Conservation (phyloP, 2,329 filamentous ascomycete species). For the Cladophialophora carrionii region DNA sequence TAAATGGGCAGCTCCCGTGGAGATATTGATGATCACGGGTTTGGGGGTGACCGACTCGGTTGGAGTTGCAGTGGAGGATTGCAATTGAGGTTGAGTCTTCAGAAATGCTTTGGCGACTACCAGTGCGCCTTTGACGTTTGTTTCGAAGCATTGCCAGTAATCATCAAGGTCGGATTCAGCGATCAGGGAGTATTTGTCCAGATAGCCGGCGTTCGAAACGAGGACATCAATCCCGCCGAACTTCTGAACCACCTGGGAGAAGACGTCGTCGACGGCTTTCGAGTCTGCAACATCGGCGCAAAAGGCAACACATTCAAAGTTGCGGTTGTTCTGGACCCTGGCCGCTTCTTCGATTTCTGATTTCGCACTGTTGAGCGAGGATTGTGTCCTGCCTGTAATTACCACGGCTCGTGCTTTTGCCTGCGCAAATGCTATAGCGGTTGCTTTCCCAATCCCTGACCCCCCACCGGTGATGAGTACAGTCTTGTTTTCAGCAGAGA, state of each 20-base stretch:
- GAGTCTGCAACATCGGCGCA: slow-evolving; percentile 7
- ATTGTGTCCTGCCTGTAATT: slow-evolving; percentile 14
- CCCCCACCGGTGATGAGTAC: slow-evolving; percentile 14
- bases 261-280: slow-evolving; percentile 10
- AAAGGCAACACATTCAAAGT: slow-evolving; percentile 11
- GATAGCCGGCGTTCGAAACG: slow-evolving; percentile 13
- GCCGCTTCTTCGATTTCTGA: slow-evolving; percentile 14
- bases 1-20: slow-evolving; percentile 6
- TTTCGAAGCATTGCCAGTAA: slow-evolving; percentile 22
- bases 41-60: neutral
- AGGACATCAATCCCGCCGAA: slow-evolving; percentile 15
- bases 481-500: slow-evolving; percentile 16
- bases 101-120: slow-evolving; percentile 20
- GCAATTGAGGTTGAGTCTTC: neutral
- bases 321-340: neutral
- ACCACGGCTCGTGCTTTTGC: slow-evolving; percentile 8
- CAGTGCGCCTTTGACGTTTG: slow-evolving; percentile 20
- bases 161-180: slow-evolving; percentile 10
- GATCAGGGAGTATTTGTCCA: neutral
- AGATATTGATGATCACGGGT: slow-evolving; percentile 15
- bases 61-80: neutral
- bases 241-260: neutral
- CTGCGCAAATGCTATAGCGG: slow-evolving; percentile 17
- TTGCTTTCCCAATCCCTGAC: slow-evolving; percentile 19
- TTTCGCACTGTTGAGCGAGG: slow-evolving; percentile 13